Base-by-base conservation (phyloP, 805 yeast species). In the Yarrowia sp. region DNA sequence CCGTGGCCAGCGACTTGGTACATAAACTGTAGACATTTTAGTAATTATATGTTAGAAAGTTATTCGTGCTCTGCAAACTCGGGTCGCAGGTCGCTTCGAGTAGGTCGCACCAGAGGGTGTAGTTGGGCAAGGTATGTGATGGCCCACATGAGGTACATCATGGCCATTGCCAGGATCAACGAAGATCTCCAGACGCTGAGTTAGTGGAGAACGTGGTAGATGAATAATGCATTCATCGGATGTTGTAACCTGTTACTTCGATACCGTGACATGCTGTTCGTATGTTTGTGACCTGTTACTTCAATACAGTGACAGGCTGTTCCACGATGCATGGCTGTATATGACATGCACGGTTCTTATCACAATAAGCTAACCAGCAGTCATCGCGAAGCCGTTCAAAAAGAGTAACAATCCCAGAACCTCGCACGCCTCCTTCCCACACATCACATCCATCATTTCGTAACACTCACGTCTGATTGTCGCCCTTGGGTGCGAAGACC, bases 81-180 rank as follows among this genome's bases (percentile, higher is more conserved):
- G 10, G 96, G 96, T 78, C 97, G 86, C 74, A 92, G 78, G 72
- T 92, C 97, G 1, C 96, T 85, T 71, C 98, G 85, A 75, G 88
- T 89, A 44, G 98, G 98, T 46, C 85, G 91, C 66, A 90, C 96
- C 72, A 92, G 80, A 7, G 98, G 98, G 76, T 92, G 97, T 66
- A 92, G 79, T 75, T 92, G 98, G 36, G 72, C 73, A 24, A 92
- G 80, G 73, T 91, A 92, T 8, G 98, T 92, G 71, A 92, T 86
- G 33, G 97, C 98, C 96, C 96, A 89, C 92, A 89, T 87, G 72
- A 89, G 79, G 75, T 82, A 89, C 78, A 89, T 86, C 92, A 89
- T 86, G 22, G 90, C 82, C 70, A 89, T 75, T 9, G 90, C 82
- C 68, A 89, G 79, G 58, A 86, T 84, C 43, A 76, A 86, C 22